Evolutionary conservation across 306 rosid species (phyloP).

Genomic region (Lagenaria siceraria): DNA sequence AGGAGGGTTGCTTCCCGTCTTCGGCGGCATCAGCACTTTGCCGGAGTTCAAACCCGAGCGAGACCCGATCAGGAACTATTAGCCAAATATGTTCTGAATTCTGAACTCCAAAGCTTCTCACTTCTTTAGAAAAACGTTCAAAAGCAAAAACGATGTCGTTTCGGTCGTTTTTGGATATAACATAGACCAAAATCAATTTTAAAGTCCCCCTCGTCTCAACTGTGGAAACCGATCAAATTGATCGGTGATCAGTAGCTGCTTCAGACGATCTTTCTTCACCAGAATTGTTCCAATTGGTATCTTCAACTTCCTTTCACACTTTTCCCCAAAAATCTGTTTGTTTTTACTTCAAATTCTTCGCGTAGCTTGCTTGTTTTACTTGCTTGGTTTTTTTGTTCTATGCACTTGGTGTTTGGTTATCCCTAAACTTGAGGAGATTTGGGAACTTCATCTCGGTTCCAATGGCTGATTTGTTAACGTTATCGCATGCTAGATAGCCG

Average conservation of each 20-base stretch:
- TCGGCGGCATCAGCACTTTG: conserved; percentile 11
- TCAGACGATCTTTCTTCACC: neutral
- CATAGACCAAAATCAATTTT: neutral
- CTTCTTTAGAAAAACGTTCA: neutral
- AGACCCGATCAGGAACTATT: neutral
- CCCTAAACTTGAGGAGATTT: neutral
- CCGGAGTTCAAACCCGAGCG: neutral
- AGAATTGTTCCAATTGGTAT: neutral
- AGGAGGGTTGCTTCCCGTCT: conserved; percentile 6
- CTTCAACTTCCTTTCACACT: neutral
- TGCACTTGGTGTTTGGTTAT: neutral
- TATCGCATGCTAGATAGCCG: neutral
- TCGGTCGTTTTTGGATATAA: neutral
- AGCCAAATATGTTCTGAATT: neutral
- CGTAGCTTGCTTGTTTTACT: neutral
- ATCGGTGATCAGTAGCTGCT: neutral
- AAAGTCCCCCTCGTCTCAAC: neutral
- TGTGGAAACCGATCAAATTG: neutral
- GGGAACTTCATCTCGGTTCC: neutral
- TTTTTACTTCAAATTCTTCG: neutral
- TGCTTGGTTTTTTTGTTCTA: neutral
- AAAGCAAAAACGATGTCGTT: neutral
- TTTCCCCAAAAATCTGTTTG: neutral
- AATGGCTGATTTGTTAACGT: neutral
- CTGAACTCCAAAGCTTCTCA: neutral